Conservation (phyloP, 192 early-diverging fungal species). For the Coemansia javaensis region DNA sequence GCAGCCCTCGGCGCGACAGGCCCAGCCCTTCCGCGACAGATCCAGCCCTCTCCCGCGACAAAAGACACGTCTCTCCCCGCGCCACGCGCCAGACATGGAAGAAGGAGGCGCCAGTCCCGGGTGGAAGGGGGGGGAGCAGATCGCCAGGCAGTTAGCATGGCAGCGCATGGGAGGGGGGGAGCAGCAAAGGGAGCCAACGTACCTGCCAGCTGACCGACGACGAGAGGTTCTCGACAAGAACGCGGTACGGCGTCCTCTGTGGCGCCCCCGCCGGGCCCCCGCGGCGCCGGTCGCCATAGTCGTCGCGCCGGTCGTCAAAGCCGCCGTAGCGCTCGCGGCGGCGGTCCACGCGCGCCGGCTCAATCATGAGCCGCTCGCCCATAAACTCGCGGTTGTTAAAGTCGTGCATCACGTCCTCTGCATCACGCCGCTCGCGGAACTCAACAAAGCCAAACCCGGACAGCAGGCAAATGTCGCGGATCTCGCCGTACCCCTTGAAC, state of each 20-base stretch:
- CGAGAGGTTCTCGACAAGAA: conserved; percentile 78
- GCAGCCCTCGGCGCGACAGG: too few relatives aligned
- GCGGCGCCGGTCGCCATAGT: conserved; percentile 49
- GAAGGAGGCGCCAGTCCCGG: too few relatives aligned
- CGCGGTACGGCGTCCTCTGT: conserved; percentile 59
- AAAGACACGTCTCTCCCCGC: too few relatives aligned
- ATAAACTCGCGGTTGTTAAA: conserved; percentile 76
- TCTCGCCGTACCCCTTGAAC: conserved; percentile 74
- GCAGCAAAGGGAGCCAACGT: conserved; percentile 9
- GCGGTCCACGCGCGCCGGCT: conserved; percentile 69
- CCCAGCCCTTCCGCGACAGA: too few relatives aligned
- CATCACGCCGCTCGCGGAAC: conserved; percentile 81
- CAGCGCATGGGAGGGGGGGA: too few relatives aligned
- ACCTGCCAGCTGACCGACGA: conserved; percentile 79
- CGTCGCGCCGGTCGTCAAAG: conserved; percentile 43
- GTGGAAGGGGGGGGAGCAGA: too few relatives aligned
- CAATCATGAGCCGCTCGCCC: conserved; percentile 81
- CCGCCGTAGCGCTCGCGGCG: conserved; percentile 41
- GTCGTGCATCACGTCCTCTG: conserved; percentile 82
- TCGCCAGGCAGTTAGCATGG: too few relatives aligned
- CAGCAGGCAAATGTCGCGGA: conserved; percentile 76
- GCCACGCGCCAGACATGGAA: too few relatives aligned
- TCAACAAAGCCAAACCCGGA: conserved; percentile 94
- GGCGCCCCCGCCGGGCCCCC: conserved; percentile 27
- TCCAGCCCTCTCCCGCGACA: too few relatives aligned